Evolutionary conservation across 768 basidiomycete genomes (phyloP), one percentile per base, ranked within the genome.

Genomic region (Dioszegia crocea): DNA sequence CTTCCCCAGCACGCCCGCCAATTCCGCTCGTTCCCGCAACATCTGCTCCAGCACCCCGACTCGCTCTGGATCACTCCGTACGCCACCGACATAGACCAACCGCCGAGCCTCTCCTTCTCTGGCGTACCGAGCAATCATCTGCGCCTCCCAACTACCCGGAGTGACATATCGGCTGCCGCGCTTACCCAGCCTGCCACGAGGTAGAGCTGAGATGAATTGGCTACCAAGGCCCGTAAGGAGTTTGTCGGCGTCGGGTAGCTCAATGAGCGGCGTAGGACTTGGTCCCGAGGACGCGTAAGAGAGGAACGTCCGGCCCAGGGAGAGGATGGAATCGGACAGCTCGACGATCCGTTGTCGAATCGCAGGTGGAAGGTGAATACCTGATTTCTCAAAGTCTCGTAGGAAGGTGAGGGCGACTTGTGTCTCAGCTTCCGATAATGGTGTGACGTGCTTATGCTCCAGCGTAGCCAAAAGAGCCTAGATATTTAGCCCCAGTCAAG

Each of bases 351-450:
- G 85, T 33, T 84, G 80, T 39, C 96, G 84, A 66, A 91, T 82
- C 10, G 81, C 81, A 0, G 86, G 83, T 10, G 91, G 87, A 12
- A 99, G 82, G 74, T 93, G 83, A 62, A 98, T 93, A 9, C 91
- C 94, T 14, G 93, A 98, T 76, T 92, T 92, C 73, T 96, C 90
- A 77, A 99, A 99, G 81, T 98, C 96, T 46, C 88, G 83, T 83
- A 91, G 87, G 78, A 98, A 98, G 60, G 93, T 93, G 23, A 88
- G 81, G 27, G 96, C 92, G 5, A 93, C 70, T 63, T 71, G 71
- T 11, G 59, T 57, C 51, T 78, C 77, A 6, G 75, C 65, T 4
- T 62, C 44, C 1, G 73, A 63, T 21, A 77, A 50, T 2, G 72
- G 70, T 29, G 38, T 16, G 2, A 62, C n/a, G 52, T 67, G 66